Percentiles rank a stretch among this genome's conserved stretches.
Conservation (phyloP, 2,329 filamentous ascomycete species). For the Metarhizium brunneum region DNA sequence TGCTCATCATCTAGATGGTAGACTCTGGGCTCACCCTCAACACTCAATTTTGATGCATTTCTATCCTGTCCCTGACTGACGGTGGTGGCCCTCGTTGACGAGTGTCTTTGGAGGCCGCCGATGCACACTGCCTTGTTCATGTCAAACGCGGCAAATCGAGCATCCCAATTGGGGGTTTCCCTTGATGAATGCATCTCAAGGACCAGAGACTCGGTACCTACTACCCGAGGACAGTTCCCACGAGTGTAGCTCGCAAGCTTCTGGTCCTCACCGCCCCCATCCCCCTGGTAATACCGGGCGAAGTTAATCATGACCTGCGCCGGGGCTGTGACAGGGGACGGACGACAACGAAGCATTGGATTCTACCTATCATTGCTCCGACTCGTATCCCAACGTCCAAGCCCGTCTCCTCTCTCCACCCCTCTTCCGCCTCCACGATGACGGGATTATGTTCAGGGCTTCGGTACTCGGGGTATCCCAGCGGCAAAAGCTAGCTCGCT, state of each 20-base stretch:
- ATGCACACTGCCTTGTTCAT: no score
- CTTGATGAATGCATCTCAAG: no score
- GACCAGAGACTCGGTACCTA: background rate
- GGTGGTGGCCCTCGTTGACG: background rate
- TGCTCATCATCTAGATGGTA: no score
- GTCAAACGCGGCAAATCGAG: no score
- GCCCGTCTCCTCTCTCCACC: background rate
- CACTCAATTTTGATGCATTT: no score
- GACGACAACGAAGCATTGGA: background rate
- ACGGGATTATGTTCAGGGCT: background rate
- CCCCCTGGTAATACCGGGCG: slow-evolving; percentile 1
- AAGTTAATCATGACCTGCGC: background rate
- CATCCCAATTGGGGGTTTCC: no score
- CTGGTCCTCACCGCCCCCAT: slow-evolving; percentile 3
- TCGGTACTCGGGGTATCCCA: background rate
- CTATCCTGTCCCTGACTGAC: no score
- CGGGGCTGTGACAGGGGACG: slow-evolving; percentile 1
- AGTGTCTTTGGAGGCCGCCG: background rate
- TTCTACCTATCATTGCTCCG: background rate
- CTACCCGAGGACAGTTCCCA: background rate
- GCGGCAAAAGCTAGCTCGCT: background rate
- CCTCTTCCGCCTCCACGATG: slow-evolving; percentile 2
- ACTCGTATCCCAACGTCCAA: background rate
- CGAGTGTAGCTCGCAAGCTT: background rate
- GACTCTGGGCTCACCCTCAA: no score